These are phyloP conservation scores for Lodderomyces beijingensis DNA, from an alignment of 1,139 yeast species.

Conservation along the genomic window DNA sequence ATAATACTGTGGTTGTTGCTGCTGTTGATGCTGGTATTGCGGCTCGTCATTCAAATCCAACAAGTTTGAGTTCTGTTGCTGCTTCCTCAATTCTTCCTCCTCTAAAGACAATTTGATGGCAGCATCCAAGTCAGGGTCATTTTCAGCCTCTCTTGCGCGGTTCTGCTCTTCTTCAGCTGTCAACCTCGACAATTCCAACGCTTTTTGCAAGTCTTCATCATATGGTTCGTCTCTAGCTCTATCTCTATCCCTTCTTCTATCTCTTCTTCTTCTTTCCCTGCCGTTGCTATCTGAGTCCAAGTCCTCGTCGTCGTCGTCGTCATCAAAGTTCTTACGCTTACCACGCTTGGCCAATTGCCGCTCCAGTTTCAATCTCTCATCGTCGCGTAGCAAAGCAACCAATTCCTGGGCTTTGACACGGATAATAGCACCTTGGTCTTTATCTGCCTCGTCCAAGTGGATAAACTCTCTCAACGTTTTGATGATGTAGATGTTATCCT, in stretches of 20 bases:
- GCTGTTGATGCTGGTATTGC: constrained; percentile 13
- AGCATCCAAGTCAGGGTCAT: constrained; percentile 70
- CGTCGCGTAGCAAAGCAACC: constrained; percentile 74
- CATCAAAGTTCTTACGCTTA: constrained; percentile 8
- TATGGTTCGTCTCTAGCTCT: constrained; percentile 38
- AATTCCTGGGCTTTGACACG: constrained; percentile 91
- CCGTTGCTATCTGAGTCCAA: constrained; percentile 5
- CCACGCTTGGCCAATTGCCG: constrained; percentile 45
- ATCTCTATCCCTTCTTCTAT: constrained; percentile 18
- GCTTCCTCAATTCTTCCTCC: constrained; percentile 76
- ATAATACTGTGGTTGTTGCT: constrained; percentile 22
- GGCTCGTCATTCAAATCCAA: constrained; percentile 47
- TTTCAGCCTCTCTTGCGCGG: constrained; percentile 35
- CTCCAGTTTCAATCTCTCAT: constrained; percentile 76
- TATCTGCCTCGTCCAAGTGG: constrained; percentile 72
- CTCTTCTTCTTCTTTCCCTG: constrained; percentile 18
- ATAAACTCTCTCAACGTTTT: constrained; percentile 91
- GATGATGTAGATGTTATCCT: constrained; percentile 82
- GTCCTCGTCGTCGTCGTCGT: constrained; percentile 5
- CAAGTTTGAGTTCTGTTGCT: constrained; percentile 50
- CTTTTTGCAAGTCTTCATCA: constrained; percentile 81
- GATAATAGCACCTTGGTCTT: constrained; percentile 86
- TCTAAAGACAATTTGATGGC: constrained; percentile 83
- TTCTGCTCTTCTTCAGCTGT: constrained; percentile 79
- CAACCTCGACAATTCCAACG: constrained; percentile 73